Evolutionary conservation across 2,329 filamentous ascomycete genomes (phyloP).

Genomic region (Neoscytalidium dimidiatum): DNA sequence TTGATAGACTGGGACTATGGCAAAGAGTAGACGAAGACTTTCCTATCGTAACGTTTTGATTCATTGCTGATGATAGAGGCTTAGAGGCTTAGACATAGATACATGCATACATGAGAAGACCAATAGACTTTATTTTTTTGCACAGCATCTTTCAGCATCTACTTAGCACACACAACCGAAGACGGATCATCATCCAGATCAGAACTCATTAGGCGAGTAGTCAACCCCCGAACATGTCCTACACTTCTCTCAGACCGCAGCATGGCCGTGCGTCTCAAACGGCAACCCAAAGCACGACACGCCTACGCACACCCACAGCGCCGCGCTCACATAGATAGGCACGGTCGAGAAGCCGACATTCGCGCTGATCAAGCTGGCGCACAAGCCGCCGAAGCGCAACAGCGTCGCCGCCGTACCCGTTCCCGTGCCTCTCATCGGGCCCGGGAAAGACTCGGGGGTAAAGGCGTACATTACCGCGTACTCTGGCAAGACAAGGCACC

Average conservation of each 20-base stretch:
- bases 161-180: too few relatives aligned
- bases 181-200: too few relatives aligned
- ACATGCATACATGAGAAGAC: neutral
- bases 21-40: too few relatives aligned
- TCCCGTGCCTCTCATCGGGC: constrained; percentile 56
- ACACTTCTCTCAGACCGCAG: constrained; percentile 28
- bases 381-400: constrained; percentile 41
- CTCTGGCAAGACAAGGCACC: constrained; percentile 33
- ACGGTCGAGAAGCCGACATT: constrained; percentile 46
- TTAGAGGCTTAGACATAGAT: neutral
- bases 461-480: constrained; percentile 47
- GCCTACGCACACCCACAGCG: constrained; percentile 47
- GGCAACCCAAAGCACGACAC: constrained; percentile 45
- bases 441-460: constrained; percentile 61
- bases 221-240: too few relatives aligned
- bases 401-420: constrained; percentile 51
- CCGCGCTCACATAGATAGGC: constrained; percentile 50
- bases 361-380: constrained; percentile 46
- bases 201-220: too few relatives aligned
- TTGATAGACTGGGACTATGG: too few relatives aligned
- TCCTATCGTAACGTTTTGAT: too few relatives aligned
- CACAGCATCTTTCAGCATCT: too few relatives aligned
- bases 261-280: constrained; percentile 47
- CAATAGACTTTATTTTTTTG: too few relatives aligned
- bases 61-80: neutral